Conservation (phyloP, 2,329 filamentous ascomycete genomes). For the Ascochyta fabae region DNA sequence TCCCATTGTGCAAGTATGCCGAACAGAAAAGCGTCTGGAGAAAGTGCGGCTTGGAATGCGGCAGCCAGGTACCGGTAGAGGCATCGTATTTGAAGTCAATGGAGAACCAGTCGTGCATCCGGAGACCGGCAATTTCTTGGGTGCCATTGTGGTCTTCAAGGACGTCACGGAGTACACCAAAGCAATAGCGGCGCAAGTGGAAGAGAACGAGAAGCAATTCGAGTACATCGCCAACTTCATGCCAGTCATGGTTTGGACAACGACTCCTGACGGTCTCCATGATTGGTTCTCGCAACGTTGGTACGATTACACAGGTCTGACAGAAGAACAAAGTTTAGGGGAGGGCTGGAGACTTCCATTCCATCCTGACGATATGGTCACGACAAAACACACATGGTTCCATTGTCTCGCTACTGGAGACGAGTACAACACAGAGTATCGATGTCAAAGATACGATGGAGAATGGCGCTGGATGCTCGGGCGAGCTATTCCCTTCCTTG, state of each 20-base stretch:
- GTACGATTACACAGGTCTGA: constrained; percentile 77
- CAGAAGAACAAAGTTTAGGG: constrained; percentile 67
- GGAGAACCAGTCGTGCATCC: constrained; percentile 73
- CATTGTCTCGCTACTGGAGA: constrained; percentile 69
- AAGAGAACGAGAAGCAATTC: constrained; percentile 76
- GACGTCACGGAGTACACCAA: constrained; percentile 75
- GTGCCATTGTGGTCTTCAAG: constrained; percentile 73
- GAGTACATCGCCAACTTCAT: constrained; percentile 74
- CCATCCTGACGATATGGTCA: constrained; percentile 71
- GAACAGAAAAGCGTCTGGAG: constrained; percentile 65
- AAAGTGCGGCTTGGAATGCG: constrained; percentile 67
- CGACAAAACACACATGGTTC: constrained; percentile 64
- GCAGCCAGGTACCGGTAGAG: constrained; percentile 59
- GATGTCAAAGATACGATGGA: constrained; percentile 69
- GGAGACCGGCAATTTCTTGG: constrained; percentile 72
- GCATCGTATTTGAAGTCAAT: constrained; percentile 67
- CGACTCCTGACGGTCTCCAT: constrained; percentile 67
- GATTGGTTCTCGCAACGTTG: constrained; percentile 81
- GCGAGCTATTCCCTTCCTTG: constrained; percentile 70
- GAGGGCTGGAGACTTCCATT: constrained; percentile 68
- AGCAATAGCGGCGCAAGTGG: constrained; percentile 72
- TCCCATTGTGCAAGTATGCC: constrained; percentile 70
- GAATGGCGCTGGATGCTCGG: constrained; percentile 82
- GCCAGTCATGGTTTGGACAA: constrained; percentile 71
- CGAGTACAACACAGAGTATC: constrained; percentile 73